phyloP scores from a whole-genome alignment of 306 rosid species.

The Pyrus betulifolia region DNA sequence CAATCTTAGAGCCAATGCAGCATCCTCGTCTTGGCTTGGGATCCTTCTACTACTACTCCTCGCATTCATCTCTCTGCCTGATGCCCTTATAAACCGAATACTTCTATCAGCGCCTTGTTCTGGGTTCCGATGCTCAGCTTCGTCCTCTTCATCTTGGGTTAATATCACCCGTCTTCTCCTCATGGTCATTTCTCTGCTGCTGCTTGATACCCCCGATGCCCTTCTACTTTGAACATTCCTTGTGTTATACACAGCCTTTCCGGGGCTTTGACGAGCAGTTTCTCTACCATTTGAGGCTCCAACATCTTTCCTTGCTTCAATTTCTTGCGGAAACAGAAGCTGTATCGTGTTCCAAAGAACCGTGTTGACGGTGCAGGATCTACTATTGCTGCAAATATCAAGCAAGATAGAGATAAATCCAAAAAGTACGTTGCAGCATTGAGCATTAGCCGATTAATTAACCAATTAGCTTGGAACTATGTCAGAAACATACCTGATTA shows the following conservation, averaged over 20 bases:
- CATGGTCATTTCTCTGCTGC: conserved; percentile 19
- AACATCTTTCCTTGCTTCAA: conserved; percentile 66
- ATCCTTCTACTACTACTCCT: conserved; percentile 35
- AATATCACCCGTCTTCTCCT: conserved; percentile 32
- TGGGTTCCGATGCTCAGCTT: conserved; percentile 3
- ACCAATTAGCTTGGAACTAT: neutral
- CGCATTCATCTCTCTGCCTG: conserved; percentile 1
- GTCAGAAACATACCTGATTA: conserved; percentile 45
- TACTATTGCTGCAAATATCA: conserved; percentile 56
- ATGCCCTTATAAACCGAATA: neutral
- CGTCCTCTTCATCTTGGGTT: conserved; percentile 23
- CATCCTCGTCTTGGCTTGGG: conserved; percentile 69
- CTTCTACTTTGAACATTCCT: conserved; percentile 27
- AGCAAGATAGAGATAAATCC: neutral
- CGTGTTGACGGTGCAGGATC: conserved; percentile 90
- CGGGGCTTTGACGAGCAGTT: conserved; percentile 26
- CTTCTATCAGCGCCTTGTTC: neutral
- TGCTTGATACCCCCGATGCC: conserved; percentile 10
- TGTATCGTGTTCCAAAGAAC: conserved; percentile 96
- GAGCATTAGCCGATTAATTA: too few species aligned
- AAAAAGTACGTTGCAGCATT: neutral
- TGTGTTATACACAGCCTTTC: conserved; percentile 35
- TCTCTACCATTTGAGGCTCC: conserved; percentile 29
- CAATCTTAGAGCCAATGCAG: conserved; percentile 73
- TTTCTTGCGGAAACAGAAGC: conserved; percentile 83